A percentile compares a stretch with the other conserved stretches of the same genome.
These are phyloP conservation scores for Amanita rubescens DNA, from an alignment of 768 basidiomycete species.

Conservation along the genomic window DNA sequence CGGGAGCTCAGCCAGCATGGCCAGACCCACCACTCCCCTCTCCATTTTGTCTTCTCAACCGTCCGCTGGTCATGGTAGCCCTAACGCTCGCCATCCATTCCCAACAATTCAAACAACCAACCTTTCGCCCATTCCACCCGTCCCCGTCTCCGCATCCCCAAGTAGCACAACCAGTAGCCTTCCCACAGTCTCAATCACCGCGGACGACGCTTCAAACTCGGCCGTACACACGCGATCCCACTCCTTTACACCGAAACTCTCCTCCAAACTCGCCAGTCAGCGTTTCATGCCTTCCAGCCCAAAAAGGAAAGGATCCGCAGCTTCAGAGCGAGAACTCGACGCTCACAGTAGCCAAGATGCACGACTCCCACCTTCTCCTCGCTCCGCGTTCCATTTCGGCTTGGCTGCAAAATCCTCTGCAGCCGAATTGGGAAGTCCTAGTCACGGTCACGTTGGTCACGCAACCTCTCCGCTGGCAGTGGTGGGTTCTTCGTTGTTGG, in stretches of 20 bases:
- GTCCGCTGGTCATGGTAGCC: too few relatives aligned
- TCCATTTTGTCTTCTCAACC: slow-evolving; percentile 20
- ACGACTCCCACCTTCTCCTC: neutral
- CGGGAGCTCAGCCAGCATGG: slow-evolving; percentile 44
- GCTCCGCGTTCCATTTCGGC: slow-evolving; percentile 1
- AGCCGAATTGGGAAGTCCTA: too few relatives aligned
- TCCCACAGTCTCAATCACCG: slow-evolving; percentile 35
- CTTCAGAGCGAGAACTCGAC: slow-evolving; percentile 30
- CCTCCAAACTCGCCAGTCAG: too few relatives aligned
- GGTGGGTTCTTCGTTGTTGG: slow-evolving; percentile 24
- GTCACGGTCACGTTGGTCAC: neutral
- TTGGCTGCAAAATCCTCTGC: neutral
- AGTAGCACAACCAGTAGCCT: slow-evolving; percentile 23
- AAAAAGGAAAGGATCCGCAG: slow-evolving; percentile 46
- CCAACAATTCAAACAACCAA: slow-evolving; percentile 23
- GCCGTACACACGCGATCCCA: slow-evolving; percentile 55
- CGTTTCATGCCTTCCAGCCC: slow-evolving; percentile 30
- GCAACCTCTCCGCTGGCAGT: slow-evolving; percentile 1
- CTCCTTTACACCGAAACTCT: slow-evolving; percentile 60
- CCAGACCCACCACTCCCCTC: slow-evolving; percentile 27
- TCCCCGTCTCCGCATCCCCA: slow-evolving; percentile 21
- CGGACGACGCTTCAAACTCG: slow-evolving; percentile 21
- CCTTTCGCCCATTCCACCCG: neutral
- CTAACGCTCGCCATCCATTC: slow-evolving; percentile 31
- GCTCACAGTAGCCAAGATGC: slow-evolving; percentile 2